Base-by-base conservation (phyloP, 2,329 filamentous ascomycete genomes). In the Sporothrix dimorphospora region DNA sequence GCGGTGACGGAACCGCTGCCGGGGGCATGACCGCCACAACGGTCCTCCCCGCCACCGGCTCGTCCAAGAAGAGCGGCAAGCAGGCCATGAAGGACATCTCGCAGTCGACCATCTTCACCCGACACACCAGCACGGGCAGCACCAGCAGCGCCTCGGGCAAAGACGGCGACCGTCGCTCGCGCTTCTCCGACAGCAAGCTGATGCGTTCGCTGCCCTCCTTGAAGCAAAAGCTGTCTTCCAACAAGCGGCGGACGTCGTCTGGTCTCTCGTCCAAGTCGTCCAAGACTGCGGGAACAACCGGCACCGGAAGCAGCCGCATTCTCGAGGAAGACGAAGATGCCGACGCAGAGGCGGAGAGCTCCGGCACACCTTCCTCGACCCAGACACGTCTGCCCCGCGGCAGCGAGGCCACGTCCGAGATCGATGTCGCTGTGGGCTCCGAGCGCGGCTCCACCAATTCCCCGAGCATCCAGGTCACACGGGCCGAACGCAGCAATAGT, bases 131-230 rank as follows among this genome's bases (percentile, higher is more conserved):
- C 49, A 73, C 16, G 30, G 47, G 70, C 61, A 61, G 72, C 67
- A 51, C 16, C 42, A 76, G 47, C 73, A 59, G 91, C 76, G 69
- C 69, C 21, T n/a, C n/a, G n/a, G 4, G 16, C 14, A 80, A 76
- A 73, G 76, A 55, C 71, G 63, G 74, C 70, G 79, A 74, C 66
- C 85, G 91, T 75, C 84, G 86, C 73, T 86, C 87, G 78, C 87
- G 86, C 72, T 80, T 90, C 59, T 92, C 91, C 0, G 89, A 90
- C 34, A 87, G 88, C 74, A 91, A 88, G 76, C 82, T 93, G 9
- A 79, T 92, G 53, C 87, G 88, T 63, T 92, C 91, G 4, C 80
- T 95, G 38, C 87, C 89, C 57, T 88, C 88, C 71, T 82, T 91
- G 38, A 83, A 86, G 1, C 83, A 81, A 1, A 72, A 73, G 63